Percentiles rank a stretch among this genome's conserved stretches.
These are phyloP conservation scores for Heritiera fomes DNA, from an alignment of 345 rosid species.

Conservation along the genomic window DNA sequence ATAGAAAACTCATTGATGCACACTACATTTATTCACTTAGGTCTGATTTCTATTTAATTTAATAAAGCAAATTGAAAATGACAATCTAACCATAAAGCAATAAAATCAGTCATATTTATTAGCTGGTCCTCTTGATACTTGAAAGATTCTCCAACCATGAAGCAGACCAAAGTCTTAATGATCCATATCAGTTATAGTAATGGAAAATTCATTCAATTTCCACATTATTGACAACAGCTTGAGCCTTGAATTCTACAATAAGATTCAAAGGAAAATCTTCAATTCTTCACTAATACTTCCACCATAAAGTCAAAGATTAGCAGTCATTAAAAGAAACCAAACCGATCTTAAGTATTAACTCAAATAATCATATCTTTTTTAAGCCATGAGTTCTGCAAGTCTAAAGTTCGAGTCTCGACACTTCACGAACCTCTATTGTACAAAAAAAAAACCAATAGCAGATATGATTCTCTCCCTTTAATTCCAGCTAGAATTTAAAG, in stretches of 20 bases:
- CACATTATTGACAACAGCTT: not conserved
- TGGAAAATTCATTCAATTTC: conserved; percentile 10
- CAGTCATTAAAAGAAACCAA: not conserved
- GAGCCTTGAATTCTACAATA: conserved; percentile 2
- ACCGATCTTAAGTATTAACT: too few species aligned
- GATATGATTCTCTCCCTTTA: not conserved
- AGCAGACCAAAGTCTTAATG: not conserved
- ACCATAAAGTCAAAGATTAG: not conserved
- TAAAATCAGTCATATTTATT: conserved; percentile 1
- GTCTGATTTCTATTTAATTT: not conserved
- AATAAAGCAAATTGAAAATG: not conserved
- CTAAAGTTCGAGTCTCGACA: too few species aligned
- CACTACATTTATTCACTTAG: not conserved
- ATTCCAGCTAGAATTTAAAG: conserved; percentile 6
- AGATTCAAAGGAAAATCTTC: not conserved
- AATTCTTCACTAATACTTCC: not conserved
- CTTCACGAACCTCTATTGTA: too few species aligned
- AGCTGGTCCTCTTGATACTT: not conserved
- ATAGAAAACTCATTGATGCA: not conserved
- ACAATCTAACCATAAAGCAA: not conserved
- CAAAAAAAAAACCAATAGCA: not conserved
- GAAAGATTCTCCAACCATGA: not conserved
- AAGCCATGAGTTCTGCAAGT: too few species aligned
- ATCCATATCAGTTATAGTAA: not conserved
- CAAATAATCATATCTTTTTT: too few species aligned